A percentile compares a stretch with the other conserved stretches of the same genome.
Evolutionary conservation across 2,329 filamentous ascomycete genomes (phyloP).

Genomic region (Penicillium freii): DNA sequence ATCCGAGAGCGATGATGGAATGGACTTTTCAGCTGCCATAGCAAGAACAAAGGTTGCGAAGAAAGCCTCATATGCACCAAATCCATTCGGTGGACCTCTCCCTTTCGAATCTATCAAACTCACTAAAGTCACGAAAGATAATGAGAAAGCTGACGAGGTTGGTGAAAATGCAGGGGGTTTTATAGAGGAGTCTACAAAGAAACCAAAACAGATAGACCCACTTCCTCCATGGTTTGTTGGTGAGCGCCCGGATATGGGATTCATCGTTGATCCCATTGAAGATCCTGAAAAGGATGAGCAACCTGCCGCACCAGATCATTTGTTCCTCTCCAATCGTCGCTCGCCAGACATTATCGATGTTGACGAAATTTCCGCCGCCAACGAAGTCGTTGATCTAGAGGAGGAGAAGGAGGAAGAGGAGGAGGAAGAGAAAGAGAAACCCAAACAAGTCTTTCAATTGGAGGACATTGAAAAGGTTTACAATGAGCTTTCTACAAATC

Average conservation of each 20-base stretch:
- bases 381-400: conserved; percentile 35
- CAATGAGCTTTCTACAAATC: background rate
- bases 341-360: conserved; percentile 42
- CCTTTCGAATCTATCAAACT: conserved; percentile 83
- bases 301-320: conserved; percentile 21
- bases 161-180: conserved; percentile 63
- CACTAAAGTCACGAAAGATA: conserved; percentile 51
- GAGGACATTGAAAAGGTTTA: conserved; percentile 3
- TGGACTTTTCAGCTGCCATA: conserved; percentile 75
- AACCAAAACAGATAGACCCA: conserved; percentile 32
- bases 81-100: conserved; percentile 73
- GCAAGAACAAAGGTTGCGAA: conserved; percentile 67
- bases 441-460: background rate
- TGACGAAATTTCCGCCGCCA: conserved; percentile 32
- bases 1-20: conserved; percentile 64
- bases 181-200: conserved; percentile 49
- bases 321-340: conserved; percentile 32
- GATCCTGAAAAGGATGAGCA: conserved; percentile 23
- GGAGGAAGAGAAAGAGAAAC: background rate
- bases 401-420: conserved; percentile 5
- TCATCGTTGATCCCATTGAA: conserved; percentile 29
- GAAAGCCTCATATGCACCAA: conserved; percentile 37
- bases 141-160: conserved; percentile 53
- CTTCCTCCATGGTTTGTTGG: conserved; percentile 50
- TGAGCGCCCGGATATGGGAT: conserved; percentile 33